Conservation (phyloP, 1,139 yeast genomes). For the Eremothecium cymbalariae region DNA sequence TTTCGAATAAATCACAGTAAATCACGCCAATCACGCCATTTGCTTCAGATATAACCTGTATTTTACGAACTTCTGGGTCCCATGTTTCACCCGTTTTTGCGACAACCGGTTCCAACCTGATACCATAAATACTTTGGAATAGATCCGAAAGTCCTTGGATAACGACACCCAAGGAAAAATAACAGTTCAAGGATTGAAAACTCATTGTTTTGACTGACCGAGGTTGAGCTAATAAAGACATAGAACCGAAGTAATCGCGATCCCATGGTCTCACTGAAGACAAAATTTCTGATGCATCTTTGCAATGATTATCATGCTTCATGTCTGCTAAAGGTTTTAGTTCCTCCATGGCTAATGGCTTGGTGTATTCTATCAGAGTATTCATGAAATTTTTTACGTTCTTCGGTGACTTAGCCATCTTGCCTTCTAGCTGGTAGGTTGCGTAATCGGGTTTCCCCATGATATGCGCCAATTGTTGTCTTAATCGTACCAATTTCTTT, state of each 20-base stretch:
- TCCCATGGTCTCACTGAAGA: constrained; percentile 78
- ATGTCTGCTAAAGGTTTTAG: constrained; percentile 38
- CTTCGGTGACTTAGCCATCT: constrained; percentile 80
- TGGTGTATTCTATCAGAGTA: constrained; percentile 46
- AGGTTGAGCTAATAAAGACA: constrained; percentile 34
- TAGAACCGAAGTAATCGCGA: constrained; percentile 58
- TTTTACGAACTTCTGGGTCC: constrained; percentile 79
- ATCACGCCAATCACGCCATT: constrained; percentile 57
- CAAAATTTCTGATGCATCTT: constrained; percentile 35
- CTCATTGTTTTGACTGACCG: constrained; percentile 21
- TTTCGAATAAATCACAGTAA: constrained; percentile 58
- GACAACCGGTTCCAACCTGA: constrained; percentile 59
- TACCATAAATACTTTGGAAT: constrained; percentile 65
- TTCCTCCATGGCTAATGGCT: constrained; percentile 55
- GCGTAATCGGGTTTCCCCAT: constrained; percentile 68
- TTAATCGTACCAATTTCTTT: constrained; percentile 49
- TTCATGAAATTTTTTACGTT: constrained; percentile 64
- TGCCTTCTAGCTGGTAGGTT: constrained; percentile 75
- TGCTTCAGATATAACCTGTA: constrained; percentile 57
- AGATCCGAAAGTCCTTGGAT: constrained; percentile 73
- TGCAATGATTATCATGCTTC: constrained; percentile 31
- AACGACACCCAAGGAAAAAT: constrained; percentile 80
- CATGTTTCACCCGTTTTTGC: constrained; percentile 75
- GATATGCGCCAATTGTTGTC: constrained; percentile 66
- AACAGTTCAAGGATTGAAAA: constrained; percentile 43